Base-by-base conservation (phyloP, 495 filamentous ascomycete genomes). In the Baudoinia panamericana region DNA sequence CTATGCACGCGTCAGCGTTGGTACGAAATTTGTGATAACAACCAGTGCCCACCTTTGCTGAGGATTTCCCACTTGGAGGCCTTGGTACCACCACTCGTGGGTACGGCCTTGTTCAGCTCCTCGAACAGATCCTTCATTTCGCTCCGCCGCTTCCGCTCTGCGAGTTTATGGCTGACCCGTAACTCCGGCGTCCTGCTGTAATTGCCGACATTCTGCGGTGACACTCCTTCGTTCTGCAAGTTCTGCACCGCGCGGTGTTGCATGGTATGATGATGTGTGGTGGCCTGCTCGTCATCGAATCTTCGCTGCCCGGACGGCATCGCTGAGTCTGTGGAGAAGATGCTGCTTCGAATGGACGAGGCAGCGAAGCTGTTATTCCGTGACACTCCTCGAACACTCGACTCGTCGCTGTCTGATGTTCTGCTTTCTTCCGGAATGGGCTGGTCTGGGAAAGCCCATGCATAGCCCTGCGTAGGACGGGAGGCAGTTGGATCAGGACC, bases 121-220 rank as follows among this genome's bases (percentile, higher is more conserved):
- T 99, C 90, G 56, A 96, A 96, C 5, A 95, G 69, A 55, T 87
- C 80, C 60, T 99, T 99, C 90, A 99, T 96, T 57, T 99, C 90
- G 34, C 84, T 93, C 24, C 90, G 74, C 12, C 90, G 79, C 62
- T 96, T 99, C 25, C 90, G 72, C 63, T 99, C 90, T 5, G 90
- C 90, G 31, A 96, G 68, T 56, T 99, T 99, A 51, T 99, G 90
- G 34, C 83, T 94, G 23, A 93, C 78, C 26, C 90, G 71, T n/a
- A 96, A 67, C 58, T 95, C 90, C 6, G 90, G 90, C 1, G 90
- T 99, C 30, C 90, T 68, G 53, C 86, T 94, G 57, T 96, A 99
- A 38, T 61, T 64, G 3, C 62, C 62, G 39, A 48, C 39, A 19
- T 50, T 50, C 13, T 55, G 30, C 31, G 41, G 21, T 16, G 45